These are phyloP conservation scores for Ophiocordyceps australis DNA, from an alignment of 2,329 filamentous ascomycete species.

Conservation along the genomic window DNA sequence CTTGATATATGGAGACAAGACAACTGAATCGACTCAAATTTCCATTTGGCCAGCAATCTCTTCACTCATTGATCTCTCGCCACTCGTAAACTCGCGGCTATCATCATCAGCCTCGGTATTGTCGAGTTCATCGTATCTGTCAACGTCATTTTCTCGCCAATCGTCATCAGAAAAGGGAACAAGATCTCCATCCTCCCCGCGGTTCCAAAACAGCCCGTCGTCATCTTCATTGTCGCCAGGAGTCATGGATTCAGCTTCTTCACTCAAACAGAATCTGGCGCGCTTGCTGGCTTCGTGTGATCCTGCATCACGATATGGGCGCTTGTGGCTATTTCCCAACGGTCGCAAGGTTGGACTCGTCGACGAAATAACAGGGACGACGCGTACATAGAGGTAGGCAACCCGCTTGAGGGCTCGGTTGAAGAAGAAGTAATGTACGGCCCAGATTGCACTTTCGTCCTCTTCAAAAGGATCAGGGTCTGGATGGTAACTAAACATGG, in stretches of 20 bases:
- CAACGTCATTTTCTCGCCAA: conserved; percentile 20
- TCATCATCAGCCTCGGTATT: conserved; percentile 25
- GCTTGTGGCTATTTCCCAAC: conserved; percentile 9
- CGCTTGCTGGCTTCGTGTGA: conserved; percentile 40
- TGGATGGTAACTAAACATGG: conserved; percentile 76
- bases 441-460: conserved; percentile 89
- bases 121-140: conserved; percentile 16
- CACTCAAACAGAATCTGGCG: conserved; percentile 75
- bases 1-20: too few species aligned
- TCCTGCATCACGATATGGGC: conserved; percentile 11
- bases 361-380: conserved; percentile 58
- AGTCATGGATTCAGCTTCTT: conserved; percentile 31
- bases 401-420: conserved; percentile 85
- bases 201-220: conserved; percentile 36
- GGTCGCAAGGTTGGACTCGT: conserved; percentile 33
- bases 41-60: conserved; percentile 46
- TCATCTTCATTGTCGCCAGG: conserved; percentile 28
- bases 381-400: conserved; percentile 81
- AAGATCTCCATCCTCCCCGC: conserved; percentile 38
- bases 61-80: conserved; percentile 31
- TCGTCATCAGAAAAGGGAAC: conserved; percentile 34
- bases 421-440: conserved; percentile 94
- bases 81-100: conserved; percentile 23
- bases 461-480: conserved; percentile 82
- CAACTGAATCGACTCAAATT: too few species aligned